Percentiles rank a stretch among this genome's conserved stretches.
These are phyloP conservation scores for Cryptomeria japonica DNA, from an alignment of 75 land plant genomes.

Conservation along the genomic window DNA sequence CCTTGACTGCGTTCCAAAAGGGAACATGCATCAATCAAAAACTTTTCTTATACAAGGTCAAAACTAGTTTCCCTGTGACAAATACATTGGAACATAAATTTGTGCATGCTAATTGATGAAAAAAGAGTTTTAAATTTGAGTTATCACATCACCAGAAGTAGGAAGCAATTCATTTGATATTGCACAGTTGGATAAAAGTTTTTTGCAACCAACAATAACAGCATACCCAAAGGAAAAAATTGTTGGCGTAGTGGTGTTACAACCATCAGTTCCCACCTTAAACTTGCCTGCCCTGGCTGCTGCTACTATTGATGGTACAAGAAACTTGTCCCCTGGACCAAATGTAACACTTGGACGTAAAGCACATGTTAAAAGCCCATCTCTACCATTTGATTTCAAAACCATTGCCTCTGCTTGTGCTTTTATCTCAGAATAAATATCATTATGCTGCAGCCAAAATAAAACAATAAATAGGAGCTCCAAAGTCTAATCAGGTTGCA, in stretches of 20 bases:
- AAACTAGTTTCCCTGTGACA: neutral
- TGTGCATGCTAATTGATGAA: neutral
- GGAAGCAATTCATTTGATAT: neutral
- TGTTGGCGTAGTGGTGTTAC: neutral
- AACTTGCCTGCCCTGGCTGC: conserved; percentile 89
- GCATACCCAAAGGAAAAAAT: neutral
- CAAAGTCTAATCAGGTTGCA: neutral
- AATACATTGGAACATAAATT: neutral
- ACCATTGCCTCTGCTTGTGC: conserved; percentile 93
- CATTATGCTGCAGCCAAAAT: conserved; percentile 68
- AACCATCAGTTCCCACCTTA: conserved; percentile 43
- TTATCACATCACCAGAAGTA: neutral
- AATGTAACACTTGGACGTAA: conserved; percentile 92
- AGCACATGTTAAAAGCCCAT: conserved; percentile 88
- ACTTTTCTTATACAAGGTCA: neutral
- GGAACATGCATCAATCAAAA: neutral
- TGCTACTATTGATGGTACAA: conserved; percentile 80
- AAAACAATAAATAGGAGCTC: conserved; percentile 6
- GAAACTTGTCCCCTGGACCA: conserved; percentile 89
- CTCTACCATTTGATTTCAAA: conserved; percentile 71
- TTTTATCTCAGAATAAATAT: conserved; percentile 88
- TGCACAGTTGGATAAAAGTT: neutral
- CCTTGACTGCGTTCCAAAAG: neutral
- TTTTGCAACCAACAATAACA: neutral
- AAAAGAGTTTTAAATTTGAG: neutral